These are phyloP conservation scores for Wickerhamomyces subpelliculosus DNA, from an alignment of 805 yeast species.

Conservation along the genomic window DNA sequence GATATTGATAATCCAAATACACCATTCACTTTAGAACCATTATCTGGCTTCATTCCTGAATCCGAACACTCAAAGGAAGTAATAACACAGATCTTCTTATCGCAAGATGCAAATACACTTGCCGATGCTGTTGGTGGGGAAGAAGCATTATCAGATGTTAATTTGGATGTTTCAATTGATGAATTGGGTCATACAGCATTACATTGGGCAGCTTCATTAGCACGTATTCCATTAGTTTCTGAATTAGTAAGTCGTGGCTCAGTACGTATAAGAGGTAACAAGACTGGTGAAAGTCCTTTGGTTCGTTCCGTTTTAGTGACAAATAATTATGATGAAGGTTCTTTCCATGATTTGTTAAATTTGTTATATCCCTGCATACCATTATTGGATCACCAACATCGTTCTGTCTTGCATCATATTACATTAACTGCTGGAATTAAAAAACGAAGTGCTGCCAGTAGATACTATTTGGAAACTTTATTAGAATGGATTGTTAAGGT, in stretches of 20 bases:
- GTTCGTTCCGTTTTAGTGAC: constrained; percentile 80
- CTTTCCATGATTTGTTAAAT: constrained; percentile 65
- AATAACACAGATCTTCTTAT: constrained; percentile 45
- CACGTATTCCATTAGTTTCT: constrained; percentile 61
- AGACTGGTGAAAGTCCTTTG: constrained; percentile 81
- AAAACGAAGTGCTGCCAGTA: constrained; percentile 64
- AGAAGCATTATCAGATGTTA: constrained; percentile 28
- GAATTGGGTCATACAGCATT: constrained; percentile 89
- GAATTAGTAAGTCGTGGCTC: constrained; percentile 65
- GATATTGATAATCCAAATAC: constrained; percentile 33
- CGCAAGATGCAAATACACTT: constrained; percentile 28
- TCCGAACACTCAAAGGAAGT: constrained; percentile 34
- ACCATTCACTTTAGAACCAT: constrained; percentile 44
- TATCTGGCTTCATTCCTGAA: constrained; percentile 23
- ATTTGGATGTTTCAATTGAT: constrained; percentile 83
- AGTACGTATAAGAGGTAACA: constrained; percentile 66
- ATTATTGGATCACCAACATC: constrained; percentile 57
- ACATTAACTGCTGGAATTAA: constrained; percentile 72
- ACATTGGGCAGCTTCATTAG: constrained; percentile 95
- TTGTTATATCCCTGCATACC: constrained; percentile 69
- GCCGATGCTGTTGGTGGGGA: constrained; percentile 25
- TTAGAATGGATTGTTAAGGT: constrained; percentile 71
- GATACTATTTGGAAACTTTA: constrained; percentile 65
- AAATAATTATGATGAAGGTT: constrained; percentile 70
- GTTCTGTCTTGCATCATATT: constrained; percentile 84